Conservation (phyloP, 345 rosid species). For the Brassica nigra region DNA sequence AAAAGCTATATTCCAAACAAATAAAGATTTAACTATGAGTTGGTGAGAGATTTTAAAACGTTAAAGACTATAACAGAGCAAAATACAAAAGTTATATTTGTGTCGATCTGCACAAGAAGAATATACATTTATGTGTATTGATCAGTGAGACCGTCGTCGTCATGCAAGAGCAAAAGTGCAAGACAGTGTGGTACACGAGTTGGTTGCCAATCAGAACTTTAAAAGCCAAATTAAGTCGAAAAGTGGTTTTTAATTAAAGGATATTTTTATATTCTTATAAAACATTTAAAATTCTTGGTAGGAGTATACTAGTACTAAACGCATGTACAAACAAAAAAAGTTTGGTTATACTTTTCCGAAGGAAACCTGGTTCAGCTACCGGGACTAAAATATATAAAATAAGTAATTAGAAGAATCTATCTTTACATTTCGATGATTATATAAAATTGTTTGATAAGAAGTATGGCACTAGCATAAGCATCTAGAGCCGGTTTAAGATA, state of each 20-base stretch:
- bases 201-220: background rate
- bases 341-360: background rate
- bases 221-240: background rate
- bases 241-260: background rate
- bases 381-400: background rate
- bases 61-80: background rate
- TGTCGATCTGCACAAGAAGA: background rate
- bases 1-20: background rate
- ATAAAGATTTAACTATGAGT: background rate
- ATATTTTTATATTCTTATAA: background rate
- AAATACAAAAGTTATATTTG: background rate
- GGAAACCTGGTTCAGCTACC: slow-evolving; percentile 14
- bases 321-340: background rate
- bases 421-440: background rate
- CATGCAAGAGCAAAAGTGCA: background rate
- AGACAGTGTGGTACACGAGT: background rate
- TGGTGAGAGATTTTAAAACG: background rate
- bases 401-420: background rate
- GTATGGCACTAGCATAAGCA: slow-evolving; percentile 9
- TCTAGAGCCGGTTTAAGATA: slow-evolving; percentile 3
- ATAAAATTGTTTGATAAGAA: slow-evolving; percentile 11
- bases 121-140: background rate
- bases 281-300: background rate
- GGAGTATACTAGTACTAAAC: background rate
- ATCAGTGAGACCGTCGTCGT: background rate